Conservation (phyloP, 805 yeast genomes). For the Schizosaccharomyces japonicus region DNA sequence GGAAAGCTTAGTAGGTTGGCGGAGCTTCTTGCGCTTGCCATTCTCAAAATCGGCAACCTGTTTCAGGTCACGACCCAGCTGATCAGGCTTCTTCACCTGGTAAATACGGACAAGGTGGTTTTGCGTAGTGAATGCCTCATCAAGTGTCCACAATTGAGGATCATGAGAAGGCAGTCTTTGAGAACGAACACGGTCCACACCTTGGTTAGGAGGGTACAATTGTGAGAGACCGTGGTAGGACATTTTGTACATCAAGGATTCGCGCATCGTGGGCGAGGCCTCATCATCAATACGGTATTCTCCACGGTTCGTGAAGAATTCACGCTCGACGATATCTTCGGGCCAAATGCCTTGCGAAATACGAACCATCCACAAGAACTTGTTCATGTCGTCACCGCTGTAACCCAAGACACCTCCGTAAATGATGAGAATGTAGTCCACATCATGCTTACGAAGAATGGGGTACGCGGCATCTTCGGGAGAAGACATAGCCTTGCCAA, state of each 20-base stretch:
- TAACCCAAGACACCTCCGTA: slow-evolving; percentile 88
- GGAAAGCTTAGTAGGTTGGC: background rate
- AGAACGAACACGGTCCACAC: background rate
- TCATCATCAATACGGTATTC: slow-evolving; percentile 66
- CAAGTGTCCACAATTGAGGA: slow-evolving; percentile 46
- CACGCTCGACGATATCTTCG: slow-evolving; percentile 74
- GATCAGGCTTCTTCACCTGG: slow-evolving; percentile 72
- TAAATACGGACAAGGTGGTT: slow-evolving; percentile 93
- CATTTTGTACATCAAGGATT: slow-evolving; percentile 86
- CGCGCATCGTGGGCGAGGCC: slow-evolving; percentile 67
- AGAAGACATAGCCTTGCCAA: slow-evolving; percentile 92
- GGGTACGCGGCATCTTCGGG: slow-evolving; percentile 72
- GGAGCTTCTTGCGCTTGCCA: slow-evolving; percentile 6
- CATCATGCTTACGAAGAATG: slow-evolving; percentile 72
- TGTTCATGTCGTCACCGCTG: slow-evolving; percentile 90
- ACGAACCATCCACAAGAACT: slow-evolving; percentile 95
- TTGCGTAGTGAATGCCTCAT: slow-evolving; percentile 84
- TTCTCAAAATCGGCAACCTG: slow-evolving; percentile 10
- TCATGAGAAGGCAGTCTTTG: background rate
- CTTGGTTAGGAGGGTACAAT: slow-evolving; percentile 28
- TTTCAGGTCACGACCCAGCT: slow-evolving; percentile 46
- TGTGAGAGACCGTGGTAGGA: slow-evolving; percentile 70
- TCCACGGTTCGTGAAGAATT: slow-evolving; percentile 61
- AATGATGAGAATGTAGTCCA: slow-evolving; percentile 75
- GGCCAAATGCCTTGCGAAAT: slow-evolving; percentile 99